phyloP scores from a whole-genome alignment of 495 filamentous ascomycete genomes.

The Gamarada debralockiae region DNA sequence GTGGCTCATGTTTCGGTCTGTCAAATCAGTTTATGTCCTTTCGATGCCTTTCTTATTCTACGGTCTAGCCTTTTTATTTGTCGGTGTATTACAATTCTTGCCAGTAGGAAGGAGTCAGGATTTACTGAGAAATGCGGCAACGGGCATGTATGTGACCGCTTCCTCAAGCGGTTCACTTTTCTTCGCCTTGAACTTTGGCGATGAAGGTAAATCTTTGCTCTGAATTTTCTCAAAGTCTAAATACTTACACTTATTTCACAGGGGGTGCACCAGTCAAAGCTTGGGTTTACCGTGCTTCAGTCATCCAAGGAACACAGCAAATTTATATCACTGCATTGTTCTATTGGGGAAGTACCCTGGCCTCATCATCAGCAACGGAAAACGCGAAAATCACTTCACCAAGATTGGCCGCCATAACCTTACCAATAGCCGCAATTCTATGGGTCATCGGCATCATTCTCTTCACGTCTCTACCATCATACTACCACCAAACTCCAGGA shows the following conservation, averaged over 20 bases:
- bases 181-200: constrained; percentile 66
- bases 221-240: no score
- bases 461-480: constrained; percentile 55
- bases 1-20: constrained; percentile 56
- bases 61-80: constrained; percentile 55
- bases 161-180: constrained; percentile 57
- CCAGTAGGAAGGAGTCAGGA: constrained; percentile 34
- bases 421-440: constrained; percentile 47
- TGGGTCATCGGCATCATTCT: constrained; percentile 48
- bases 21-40: constrained; percentile 54
- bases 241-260: no score
- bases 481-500: constrained; percentile 64
- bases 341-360: constrained; percentile 53
- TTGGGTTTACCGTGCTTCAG: constrained; percentile 62
- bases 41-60: constrained; percentile 59
- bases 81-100: constrained; percentile 57
- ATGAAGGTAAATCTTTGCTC: no score
- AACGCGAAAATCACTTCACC: constrained; percentile 6
- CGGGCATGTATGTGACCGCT: constrained; percentile 56
- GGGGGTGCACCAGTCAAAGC: constrained; percentile 55
- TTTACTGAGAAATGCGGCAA: constrained; percentile 54
- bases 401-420: constrained; percentile 38
- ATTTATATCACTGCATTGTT: constrained; percentile 60
- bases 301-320: constrained; percentile 61
- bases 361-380: neutral